phyloP scores from a whole-genome alignment of 306 rosid species.

The Trichosanthes truncata region DNA sequence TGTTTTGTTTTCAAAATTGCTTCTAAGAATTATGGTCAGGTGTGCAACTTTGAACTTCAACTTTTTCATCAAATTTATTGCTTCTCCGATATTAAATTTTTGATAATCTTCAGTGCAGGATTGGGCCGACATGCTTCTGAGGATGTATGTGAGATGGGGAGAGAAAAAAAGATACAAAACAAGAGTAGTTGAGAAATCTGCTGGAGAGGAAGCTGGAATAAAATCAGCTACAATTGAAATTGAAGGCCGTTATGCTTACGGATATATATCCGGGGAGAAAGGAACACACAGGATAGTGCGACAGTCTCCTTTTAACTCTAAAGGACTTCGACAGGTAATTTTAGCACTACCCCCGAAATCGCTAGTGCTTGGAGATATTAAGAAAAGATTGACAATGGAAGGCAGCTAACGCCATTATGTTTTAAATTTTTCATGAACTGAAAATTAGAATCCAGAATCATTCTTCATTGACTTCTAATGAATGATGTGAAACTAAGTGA shows the following conservation, averaged over 20 bases:
- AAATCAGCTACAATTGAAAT: slow-evolving; percentile 88
- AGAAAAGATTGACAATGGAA: neutral
- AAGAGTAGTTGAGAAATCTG: slow-evolving; percentile 79
- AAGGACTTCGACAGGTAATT: slow-evolving; percentile 94
- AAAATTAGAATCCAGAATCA: neutral
- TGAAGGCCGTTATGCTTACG: slow-evolving; percentile 95
- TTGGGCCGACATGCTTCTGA: slow-evolving; percentile 98
- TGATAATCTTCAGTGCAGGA: slow-evolving; percentile 83
- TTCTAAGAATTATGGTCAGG: neutral
- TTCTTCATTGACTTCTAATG: neutral
- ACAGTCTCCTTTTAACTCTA: slow-evolving; percentile 90
- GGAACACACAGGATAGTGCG: slow-evolving; percentile 93
- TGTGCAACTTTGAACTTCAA: neutral
- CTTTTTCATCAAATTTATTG: neutral
- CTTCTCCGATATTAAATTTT: slow-evolving; percentile 26
- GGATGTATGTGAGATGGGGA: slow-evolving; percentile 95
- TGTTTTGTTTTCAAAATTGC: neutral
- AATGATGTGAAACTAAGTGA: neutral
- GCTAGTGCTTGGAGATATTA: neutral
- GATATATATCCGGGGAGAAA: slow-evolving; percentile 92
- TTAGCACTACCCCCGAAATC: neutral
- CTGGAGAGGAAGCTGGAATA: slow-evolving; percentile 95
- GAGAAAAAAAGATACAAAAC: slow-evolving; percentile 89
- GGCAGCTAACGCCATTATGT: neutral
- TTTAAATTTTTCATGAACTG: neutral